phyloP scores from a whole-genome alignment of 31 red algal genomes.

The Odonthalia washingtoniensis region DNA sequence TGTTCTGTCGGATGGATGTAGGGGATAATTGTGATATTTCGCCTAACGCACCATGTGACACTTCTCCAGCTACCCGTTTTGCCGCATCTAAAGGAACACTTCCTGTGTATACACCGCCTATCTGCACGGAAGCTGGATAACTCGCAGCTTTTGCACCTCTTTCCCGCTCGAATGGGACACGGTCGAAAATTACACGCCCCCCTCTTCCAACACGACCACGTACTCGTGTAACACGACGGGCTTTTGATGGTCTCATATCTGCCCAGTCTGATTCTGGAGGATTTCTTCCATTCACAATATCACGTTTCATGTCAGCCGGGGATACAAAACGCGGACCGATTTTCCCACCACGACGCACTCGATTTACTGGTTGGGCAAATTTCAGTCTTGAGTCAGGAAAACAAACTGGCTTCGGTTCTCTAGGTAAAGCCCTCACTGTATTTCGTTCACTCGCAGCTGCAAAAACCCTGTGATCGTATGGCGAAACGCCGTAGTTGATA shows the following conservation, averaged over 20 bases:
- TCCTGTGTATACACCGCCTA: slow-evolving; percentile 75
- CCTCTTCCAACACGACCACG: slow-evolving; percentile 76
- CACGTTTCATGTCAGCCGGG: slow-evolving; percentile 5
- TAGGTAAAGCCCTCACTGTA: slow-evolving; percentile 57
- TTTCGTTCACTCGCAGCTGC: slow-evolving; percentile 74
- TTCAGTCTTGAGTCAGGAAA: slow-evolving; percentile 42
- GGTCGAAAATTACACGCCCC: slow-evolving; percentile 79
- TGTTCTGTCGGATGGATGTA: not conserved
- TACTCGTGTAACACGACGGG: slow-evolving; percentile 36
- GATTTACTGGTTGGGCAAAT: slow-evolving; percentile 20
- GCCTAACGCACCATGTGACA: slow-evolving; percentile 40
- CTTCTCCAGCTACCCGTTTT: slow-evolving; percentile 17
- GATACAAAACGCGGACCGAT: slow-evolving; percentile 23
- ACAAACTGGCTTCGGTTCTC: slow-evolving; percentile 42
- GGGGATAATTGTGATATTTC: slow-evolving; percentile 29
- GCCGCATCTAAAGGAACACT: slow-evolving; percentile 64
- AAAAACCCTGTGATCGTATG: slow-evolving; percentile 93
- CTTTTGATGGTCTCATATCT: slow-evolving; percentile 26
- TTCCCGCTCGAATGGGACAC: slow-evolving; percentile 70
- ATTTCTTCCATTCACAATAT: slow-evolving; percentile 19
- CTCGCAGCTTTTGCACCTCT: slow-evolving; percentile 70
- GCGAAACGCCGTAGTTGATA: slow-evolving; percentile 78
- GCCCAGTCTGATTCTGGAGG: not conserved
- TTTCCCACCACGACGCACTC: slow-evolving; percentile 11
- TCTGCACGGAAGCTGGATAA: slow-evolving; percentile 70